Conservation (phyloP, 441 rosid genomes). For the Eugenia klotzschiana region DNA sequence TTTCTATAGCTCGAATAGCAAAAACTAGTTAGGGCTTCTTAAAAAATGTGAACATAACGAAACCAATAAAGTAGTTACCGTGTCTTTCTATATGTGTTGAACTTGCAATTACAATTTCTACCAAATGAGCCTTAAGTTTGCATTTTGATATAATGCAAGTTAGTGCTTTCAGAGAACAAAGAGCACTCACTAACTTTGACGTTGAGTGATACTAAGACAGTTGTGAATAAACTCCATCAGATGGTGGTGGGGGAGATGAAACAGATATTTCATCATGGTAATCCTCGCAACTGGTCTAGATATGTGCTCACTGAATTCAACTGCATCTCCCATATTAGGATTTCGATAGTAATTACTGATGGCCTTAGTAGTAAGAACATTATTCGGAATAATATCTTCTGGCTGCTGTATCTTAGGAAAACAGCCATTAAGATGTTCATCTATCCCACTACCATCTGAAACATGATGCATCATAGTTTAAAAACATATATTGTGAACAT, state of each 20-base stretch:
- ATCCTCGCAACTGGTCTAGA: constrained; percentile 1
- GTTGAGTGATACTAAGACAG: neutral
- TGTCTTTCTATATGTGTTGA: neutral
- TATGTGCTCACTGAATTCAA: constrained; percentile 1
- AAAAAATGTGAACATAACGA: too few species aligned
- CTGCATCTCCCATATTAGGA: neutral
- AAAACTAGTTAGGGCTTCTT: too few species aligned
- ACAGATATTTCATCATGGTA: neutral
- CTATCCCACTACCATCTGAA: neutral
- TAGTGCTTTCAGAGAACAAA: neutral
- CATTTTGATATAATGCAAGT: neutral
- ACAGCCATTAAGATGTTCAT: constrained; percentile 2
- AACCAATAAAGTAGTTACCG: neutral
- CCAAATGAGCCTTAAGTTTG: neutral
- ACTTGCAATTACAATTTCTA: neutral
- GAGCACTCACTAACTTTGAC: neutral
- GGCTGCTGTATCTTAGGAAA: neutral
- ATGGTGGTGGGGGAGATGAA: too few species aligned
- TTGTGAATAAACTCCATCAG: neutral
- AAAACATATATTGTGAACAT: neutral
- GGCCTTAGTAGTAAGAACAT: neutral
- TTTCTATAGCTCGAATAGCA: too few species aligned
- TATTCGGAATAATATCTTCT: neutral
- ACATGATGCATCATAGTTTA: neutral
- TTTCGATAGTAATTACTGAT: neutral